A percentile compares a stretch with the other conserved stretches of the same genome.
Evolutionary conservation across 2,329 filamentous ascomycete species (phyloP).

Genomic region (Apiospora arundinis): DNA sequence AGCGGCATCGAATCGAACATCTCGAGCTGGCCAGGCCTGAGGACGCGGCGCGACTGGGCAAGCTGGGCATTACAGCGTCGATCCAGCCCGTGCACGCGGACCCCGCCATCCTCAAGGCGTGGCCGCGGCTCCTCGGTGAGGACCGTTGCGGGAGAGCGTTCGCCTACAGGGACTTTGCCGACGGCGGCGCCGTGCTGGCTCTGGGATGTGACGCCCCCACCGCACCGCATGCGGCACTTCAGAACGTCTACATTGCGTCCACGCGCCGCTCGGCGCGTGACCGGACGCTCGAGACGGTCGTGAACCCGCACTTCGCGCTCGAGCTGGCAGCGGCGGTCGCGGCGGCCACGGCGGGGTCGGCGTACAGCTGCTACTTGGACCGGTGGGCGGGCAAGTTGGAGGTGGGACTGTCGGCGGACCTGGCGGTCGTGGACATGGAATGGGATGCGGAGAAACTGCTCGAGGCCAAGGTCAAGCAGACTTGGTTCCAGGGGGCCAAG

Average conservation of each 20-base stretch:
- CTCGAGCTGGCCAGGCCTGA: constrained; percentile 62
- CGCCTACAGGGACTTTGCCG: constrained; percentile 66
- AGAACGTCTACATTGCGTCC: constrained; percentile 54
- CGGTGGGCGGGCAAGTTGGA: constrained; percentile 50
- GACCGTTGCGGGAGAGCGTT: constrained; percentile 64
- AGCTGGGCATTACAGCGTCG: constrained; percentile 65
- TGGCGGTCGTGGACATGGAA: constrained; percentile 52
- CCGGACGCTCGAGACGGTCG: constrained; percentile 36
- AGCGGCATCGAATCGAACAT: constrained; percentile 69
- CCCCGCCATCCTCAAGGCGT: constrained; percentile 66
- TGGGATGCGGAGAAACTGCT: constrained; percentile 48
- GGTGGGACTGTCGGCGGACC: constrained; percentile 52
- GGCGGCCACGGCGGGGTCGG: constrained; percentile 50
- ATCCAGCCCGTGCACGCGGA: constrained; percentile 65
- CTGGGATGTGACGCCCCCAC: constrained; percentile 55
- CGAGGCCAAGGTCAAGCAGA: constrained; percentile 46
- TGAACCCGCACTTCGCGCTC: constrained; percentile 50
- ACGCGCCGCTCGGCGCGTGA: constrained; percentile 50
- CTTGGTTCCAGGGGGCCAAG: constrained; percentile 49
- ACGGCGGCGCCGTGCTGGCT: constrained; percentile 50
- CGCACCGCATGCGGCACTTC: constrained; percentile 49
- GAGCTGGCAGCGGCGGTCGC: constrained; percentile 47
- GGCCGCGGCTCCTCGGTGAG: constrained; percentile 62
- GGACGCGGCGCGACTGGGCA: constrained; percentile 63
- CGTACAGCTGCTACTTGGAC: constrained; percentile 53